These are phyloP conservation scores for Drechslerella dactyloides DNA, from an alignment of 2,329 filamentous ascomycete genomes.

Conservation along the genomic window DNA sequence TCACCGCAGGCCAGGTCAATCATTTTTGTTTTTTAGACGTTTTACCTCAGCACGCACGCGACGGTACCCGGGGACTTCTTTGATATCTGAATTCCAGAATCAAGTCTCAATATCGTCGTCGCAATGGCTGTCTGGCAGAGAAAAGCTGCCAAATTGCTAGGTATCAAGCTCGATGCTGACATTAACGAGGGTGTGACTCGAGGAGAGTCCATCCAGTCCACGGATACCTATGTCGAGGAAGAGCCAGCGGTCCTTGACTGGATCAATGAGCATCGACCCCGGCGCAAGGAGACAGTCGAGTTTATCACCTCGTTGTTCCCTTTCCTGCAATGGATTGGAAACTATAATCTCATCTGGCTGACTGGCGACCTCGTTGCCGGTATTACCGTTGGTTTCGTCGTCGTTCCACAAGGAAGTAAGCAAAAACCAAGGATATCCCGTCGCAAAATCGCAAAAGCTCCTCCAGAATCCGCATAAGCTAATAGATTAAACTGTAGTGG, in stretches of 20 bases:
- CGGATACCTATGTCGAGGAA: slow-evolving; percentile 80
- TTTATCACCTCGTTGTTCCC: slow-evolving; percentile 74
- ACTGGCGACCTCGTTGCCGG: slow-evolving; percentile 87
- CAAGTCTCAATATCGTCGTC: slow-evolving; percentile 4
- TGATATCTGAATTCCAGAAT: slow-evolving; percentile 1
- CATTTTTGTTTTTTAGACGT: background rate
- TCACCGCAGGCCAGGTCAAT: slow-evolving; percentile 4
- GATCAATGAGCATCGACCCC: slow-evolving; percentile 70
- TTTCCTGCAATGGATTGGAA: slow-evolving; percentile 83
- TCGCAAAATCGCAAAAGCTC: background rate
- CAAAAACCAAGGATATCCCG: slow-evolving; percentile 3
- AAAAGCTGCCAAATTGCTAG: slow-evolving; percentile 38
- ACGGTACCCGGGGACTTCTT: slow-evolving; percentile 8
- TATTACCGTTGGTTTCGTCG: slow-evolving; percentile 76
- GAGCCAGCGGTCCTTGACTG: slow-evolving; percentile 78
- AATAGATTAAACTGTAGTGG: slow-evolving; percentile 69
- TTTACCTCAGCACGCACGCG: slow-evolving; percentile 34
- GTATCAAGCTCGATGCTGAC: slow-evolving; percentile 50
- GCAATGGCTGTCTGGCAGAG: slow-evolving; percentile 42
- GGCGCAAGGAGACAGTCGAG: slow-evolving; percentile 61
- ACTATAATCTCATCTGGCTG: slow-evolving; percentile 90
- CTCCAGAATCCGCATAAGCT: too few relatives aligned
- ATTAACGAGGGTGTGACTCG: slow-evolving; percentile 25
- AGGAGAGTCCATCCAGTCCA: slow-evolving; percentile 57
- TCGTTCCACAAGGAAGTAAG: slow-evolving; percentile 83